phyloP scores from a whole-genome alignment of 1,284 basidiomycete species.

The Tilletia walkeri region DNA sequence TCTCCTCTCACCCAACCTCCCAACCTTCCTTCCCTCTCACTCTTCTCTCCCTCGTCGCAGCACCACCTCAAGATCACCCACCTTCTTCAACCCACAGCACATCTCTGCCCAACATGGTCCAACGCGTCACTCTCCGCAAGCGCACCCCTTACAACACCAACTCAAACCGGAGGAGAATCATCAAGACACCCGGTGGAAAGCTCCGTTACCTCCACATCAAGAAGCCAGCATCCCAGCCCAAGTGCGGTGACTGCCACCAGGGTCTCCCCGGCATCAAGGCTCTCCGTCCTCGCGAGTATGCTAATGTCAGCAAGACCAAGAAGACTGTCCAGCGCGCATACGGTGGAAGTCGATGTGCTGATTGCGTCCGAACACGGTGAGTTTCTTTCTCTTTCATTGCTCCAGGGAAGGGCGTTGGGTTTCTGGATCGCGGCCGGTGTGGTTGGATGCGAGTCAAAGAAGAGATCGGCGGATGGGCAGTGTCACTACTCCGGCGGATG shows the following conservation, averaged over 20 bases:
- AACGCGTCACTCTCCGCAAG: slow-evolving; percentile 99
- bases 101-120: slow-evolving; percentile 69
- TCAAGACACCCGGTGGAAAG: slow-evolving; percentile 94
- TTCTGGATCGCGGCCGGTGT: too few species aligned
- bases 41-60: not conserved
- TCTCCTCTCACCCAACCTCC: not conserved
- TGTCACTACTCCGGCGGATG: too few species aligned
- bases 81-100: not conserved
- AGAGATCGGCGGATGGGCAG: too few species aligned
- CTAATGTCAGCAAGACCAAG: slow-evolving; percentile 49
- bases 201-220: slow-evolving; percentile 86
- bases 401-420: too few species aligned
- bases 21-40: not conserved
- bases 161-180: slow-evolving; percentile 88
- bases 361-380: slow-evolving; percentile 52
- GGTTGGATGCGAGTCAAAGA: too few species aligned
- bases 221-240: slow-evolving; percentile 81
- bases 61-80: not conserved
- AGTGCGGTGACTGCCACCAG: slow-evolving; percentile 65
- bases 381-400: too few species aligned
- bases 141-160: slow-evolving; percentile 98
- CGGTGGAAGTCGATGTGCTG: slow-evolving; percentile 52
- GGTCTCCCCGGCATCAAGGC: slow-evolving; percentile 51
- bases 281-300: slow-evolving; percentile 51
- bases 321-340: slow-evolving; percentile 55